Base-by-base conservation (phyloP, 2,329 filamentous ascomycete genomes). In the Hyphodiscus sp. region DNA sequence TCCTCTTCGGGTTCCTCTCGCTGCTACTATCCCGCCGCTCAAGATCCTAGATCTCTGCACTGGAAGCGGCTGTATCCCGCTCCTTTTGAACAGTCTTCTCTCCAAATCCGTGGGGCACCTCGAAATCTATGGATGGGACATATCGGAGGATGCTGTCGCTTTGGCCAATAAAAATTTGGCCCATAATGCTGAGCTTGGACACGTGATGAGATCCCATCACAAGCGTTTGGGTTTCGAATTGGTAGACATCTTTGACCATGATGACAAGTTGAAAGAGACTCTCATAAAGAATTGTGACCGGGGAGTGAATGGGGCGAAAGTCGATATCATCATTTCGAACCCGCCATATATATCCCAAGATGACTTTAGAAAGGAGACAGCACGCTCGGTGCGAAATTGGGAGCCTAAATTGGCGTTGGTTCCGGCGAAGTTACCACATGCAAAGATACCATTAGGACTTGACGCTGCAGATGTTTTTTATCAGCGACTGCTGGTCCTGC, bases 351-450 rank as follows among this genome's bases (percentile, higher is more conserved):
- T 97, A 49, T 95, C 91, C 1, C 58, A 68, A 2, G 13, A 49
- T 8, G 80, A 79, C 8, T 91, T 88, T 63, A 70, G 76, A 41
- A 76, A 70, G 41, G 80, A 81, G 18, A 91, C 86, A 1, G 75
- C 78, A 1, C 80, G 83, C 23, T 92, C 88, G 13, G 92, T 96
- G 29, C 81, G 90, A 16, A 82, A 82, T 45, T 90, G 83, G 67
- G 94, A 99, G 70, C 94, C 94, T 2, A 80, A 74, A 58, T 71
- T 88, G 13, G 94, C 94, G 0, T 76, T 97, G 15, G 88, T 97
- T 0, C 81, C 65, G 2, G 8, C 43, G 11, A 29, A n/a, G 16
- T 43, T 44, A 8, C 8, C 15, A 19, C 41, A 41, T 19, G 38
- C 13, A 3, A 5, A 20, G 10, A 41, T 2, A 13, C 20, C 15